Evolutionary conservation across 2,329 filamentous ascomycete genomes (phyloP).

Genomic region (Fusarium caatingaense): DNA sequence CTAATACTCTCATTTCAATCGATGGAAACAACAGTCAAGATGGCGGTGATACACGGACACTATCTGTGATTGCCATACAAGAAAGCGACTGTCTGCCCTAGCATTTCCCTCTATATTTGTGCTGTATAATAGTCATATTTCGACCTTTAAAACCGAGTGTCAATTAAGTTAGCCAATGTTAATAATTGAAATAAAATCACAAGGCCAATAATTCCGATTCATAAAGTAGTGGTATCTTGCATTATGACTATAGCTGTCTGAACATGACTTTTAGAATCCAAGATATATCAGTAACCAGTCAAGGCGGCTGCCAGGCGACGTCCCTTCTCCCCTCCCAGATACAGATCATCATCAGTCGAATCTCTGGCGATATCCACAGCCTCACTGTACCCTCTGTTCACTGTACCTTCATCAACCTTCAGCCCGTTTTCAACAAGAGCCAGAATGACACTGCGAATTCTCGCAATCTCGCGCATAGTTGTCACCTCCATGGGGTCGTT

Average conservation of each 20-base stretch:
- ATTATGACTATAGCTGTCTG: constrained; percentile 1
- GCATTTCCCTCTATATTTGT: background rate
- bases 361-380: constrained; percentile 79
- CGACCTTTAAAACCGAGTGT: background rate
- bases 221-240: constrained; percentile 38
- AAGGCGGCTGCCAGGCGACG: constrained; percentile 60
- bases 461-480: constrained; percentile 88
- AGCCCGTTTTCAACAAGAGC: constrained; percentile 85
- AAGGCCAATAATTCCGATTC: background rate
- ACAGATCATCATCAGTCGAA: constrained; percentile 68
- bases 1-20: constrained; percentile 8
- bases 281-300: constrained; percentile 39
- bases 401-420: constrained; percentile 89
- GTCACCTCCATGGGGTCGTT: constrained; percentile 84
- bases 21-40: background rate
- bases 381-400: constrained; percentile 83
- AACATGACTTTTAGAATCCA: background rate
- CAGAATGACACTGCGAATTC: constrained; percentile 83
- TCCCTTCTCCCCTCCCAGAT: constrained; percentile 69
- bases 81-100: background rate
- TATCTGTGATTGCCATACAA: background rate
- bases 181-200: background rate
- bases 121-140: constrained; percentile 10
- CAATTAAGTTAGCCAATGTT: background rate
- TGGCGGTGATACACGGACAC: background rate